phyloP scores from a whole-genome alignment of 129 eudicot genomes.

The Helianthus annuus region HanXRQr2.0-SUNRISE NC_035440.2:70403019-70403518 shows the following conservation, averaged over 20 bases:
- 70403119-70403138: not conserved
- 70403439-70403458: slow-evolving; percentile 81
- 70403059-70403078: slow-evolving; percentile 55
- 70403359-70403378: slow-evolving; percentile 86
- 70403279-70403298: slow-evolving; percentile 52
- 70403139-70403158: slow-evolving; percentile 54
- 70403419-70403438: slow-evolving; percentile 79
- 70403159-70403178: slow-evolving; percentile 98
- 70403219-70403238: slow-evolving; percentile 88
- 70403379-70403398: slow-evolving; percentile 91
- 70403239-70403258: slow-evolving; percentile 64
- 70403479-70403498: slow-evolving; percentile 76
- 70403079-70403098: not conserved
- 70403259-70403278: slow-evolving; percentile 85
- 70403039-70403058: slow-evolving; percentile 96
- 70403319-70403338: not conserved
- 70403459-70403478: slow-evolving; percentile 92
- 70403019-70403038: slow-evolving; percentile 97
- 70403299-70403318: not conserved
- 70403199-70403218: slow-evolving; percentile 94
- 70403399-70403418: slow-evolving; percentile 99
- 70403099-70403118: not conserved
- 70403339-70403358: slow-evolving; percentile 39
- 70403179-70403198: slow-evolving; percentile 94
- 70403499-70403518: slow-evolving; percentile 71